A percentile compares a stretch with the other conserved stretches of the same genome.
Conservation (phyloP, 306 rosid genomes). For the Vachellia collinsii region DNA sequence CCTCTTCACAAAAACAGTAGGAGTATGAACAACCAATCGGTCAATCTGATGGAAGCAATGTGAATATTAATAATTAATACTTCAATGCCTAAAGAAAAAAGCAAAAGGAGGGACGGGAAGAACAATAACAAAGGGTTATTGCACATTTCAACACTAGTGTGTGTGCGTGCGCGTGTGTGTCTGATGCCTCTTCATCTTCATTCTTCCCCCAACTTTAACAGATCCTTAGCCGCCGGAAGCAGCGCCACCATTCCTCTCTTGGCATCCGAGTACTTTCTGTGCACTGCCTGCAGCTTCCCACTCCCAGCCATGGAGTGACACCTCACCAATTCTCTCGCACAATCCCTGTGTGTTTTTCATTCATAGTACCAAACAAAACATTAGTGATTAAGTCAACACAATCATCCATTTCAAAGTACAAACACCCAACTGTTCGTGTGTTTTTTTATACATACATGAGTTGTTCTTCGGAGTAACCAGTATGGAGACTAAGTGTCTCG, state of each 20-base stretch:
- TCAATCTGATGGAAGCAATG: too few relatives aligned
- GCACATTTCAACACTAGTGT: background rate
- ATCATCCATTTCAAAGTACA: background rate
- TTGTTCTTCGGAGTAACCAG: slow-evolving; percentile 72
- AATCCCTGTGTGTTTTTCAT: slow-evolving; percentile 50
- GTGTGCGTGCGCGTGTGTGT: background rate
- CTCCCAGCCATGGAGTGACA: slow-evolving; percentile 50
- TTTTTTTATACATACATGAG: slow-evolving; percentile 42
- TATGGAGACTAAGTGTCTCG: slow-evolving; percentile 67
- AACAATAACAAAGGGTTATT: slow-evolving; percentile 43
- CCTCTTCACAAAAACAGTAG: too few relatives aligned
- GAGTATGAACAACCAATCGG: too few relatives aligned
- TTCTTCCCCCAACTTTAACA: slow-evolving; percentile 25
- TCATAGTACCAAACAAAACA: background rate
- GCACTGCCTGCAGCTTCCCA: slow-evolving; percentile 63
- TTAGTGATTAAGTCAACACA: background rate
- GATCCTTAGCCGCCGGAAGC: slow-evolving; percentile 64
- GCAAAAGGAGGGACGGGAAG: background rate
- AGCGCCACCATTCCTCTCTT: slow-evolving; percentile 66
- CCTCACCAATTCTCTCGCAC: slow-evolving; percentile 62
- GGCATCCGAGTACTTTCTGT: slow-evolving; percentile 55
- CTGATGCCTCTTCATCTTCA: background rate
- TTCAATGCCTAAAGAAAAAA: too few relatives aligned
- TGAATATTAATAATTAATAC: too few relatives aligned
- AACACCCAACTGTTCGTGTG: background rate